Base-by-base conservation (phyloP, 768 basidiomycete genomes). In the Tulasnella sp. region DNA sequence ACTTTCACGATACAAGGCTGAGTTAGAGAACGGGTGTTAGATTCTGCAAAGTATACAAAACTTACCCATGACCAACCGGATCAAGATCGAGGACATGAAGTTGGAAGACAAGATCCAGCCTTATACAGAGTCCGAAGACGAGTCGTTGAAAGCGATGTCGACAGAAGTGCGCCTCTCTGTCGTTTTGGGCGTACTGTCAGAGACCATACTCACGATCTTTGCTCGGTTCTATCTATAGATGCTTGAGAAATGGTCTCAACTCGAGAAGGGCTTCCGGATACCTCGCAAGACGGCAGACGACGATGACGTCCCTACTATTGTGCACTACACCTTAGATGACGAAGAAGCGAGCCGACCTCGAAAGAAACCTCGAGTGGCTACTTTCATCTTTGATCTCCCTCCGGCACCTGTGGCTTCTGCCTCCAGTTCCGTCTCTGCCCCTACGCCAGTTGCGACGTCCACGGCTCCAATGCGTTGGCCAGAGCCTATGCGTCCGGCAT, bases 71-170 rank as follows among this genome's bases (percentile, higher is more conserved):
- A 75, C 87, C 51, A 82, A 84, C 44, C 80, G 87, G 56, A 97
- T 96, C 75, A 97, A 97, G 72, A 83, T 98, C 27, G 88, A 93
- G 60, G 91, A 93, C 64, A 81, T 83, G 17, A 81, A 80, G 64
- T 81, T 93, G 53, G 80, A 81, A 59, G 71, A 79, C 17, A 80
- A 83, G 4, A 81, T 96, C 13, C 74, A 78, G 67, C 65, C 62
- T 2, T 80, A 83, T 49, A 66, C 76, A 1, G 73, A 77, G 30
- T 77, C 79, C 0, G 80, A 80, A 32, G 78, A 88, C 56, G 78
- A 81, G 53, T 70, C 65, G 7, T 71, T 88, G 52, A 80, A 78
- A 62, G 69, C 68, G 5, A 64, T 85, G 29, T 85, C 91, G 1
- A 75, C 82, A 64, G 77, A 81, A 73, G 89, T 89, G 54, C 55